phyloP scores from a whole-genome alignment of 108 stramenopile species.

The Ochromonas danica region DNA sequence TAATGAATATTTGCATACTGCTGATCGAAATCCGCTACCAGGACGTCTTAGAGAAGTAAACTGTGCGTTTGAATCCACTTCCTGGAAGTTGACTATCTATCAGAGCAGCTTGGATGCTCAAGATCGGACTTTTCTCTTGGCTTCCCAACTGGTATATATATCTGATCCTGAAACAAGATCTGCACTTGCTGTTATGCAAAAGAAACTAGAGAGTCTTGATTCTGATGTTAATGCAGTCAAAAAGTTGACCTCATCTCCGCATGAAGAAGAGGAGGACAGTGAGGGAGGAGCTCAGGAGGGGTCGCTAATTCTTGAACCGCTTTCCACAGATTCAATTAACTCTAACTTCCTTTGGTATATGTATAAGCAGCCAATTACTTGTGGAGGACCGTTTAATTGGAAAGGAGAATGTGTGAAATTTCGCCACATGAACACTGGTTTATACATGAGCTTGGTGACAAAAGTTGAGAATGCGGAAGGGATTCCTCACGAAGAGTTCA shows the following conservation, averaged over 20 bases:
- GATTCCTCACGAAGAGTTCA: background rate
- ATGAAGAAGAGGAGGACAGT: background rate
- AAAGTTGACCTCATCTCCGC: background rate
- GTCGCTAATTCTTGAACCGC: background rate
- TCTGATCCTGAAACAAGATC: slow-evolving; percentile 19
- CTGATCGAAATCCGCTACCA: slow-evolving; percentile 19
- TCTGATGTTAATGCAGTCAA: background rate
- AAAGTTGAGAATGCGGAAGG: background rate
- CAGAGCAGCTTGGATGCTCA: slow-evolving; percentile 10
- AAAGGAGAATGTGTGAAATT: slow-evolving; percentile 34
- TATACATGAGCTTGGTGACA: background rate
- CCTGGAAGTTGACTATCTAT: slow-evolving; percentile 37
- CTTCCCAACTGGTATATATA: slow-evolving; percentile 25
- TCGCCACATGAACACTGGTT: slow-evolving; percentile 37
- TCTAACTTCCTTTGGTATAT: slow-evolving; percentile 33
- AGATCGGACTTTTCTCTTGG: slow-evolving; percentile 6
- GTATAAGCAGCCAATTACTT: background rate
- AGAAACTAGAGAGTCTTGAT: background rate
- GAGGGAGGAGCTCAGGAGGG: background rate
- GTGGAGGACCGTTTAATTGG: slow-evolving; percentile 21
- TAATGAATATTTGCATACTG: slow-evolving; percentile 21
- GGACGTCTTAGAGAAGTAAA: slow-evolving; percentile 35
- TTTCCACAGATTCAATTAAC: background rate
- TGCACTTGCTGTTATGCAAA: background rate
- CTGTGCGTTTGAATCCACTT: slow-evolving; percentile 44